Conservation (phyloP, 1,284 basidiomycete genomes). For the Anthracocystis setariae region DNA sequence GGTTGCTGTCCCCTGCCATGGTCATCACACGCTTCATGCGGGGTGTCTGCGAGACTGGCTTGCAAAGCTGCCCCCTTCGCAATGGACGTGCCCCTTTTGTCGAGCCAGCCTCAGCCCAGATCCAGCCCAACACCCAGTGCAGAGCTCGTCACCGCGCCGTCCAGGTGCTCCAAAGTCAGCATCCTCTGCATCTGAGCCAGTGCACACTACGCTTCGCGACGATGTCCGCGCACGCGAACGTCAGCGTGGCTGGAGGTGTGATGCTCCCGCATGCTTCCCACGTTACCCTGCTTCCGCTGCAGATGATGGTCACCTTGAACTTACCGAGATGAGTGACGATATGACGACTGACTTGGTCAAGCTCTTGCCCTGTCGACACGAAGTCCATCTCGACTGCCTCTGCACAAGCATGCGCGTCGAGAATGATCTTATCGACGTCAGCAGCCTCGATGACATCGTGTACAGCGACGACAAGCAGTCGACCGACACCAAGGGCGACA, state of each 20-base stretch:
- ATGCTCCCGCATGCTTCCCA: constrained; percentile 60
- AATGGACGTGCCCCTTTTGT: constrained; percentile 66
- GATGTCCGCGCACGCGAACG: constrained; percentile 55
- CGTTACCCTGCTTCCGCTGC: constrained; percentile 36
- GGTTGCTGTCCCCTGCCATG: constrained; percentile 61
- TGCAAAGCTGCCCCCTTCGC: constrained; percentile 47
- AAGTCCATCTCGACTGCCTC: constrained; percentile 63
- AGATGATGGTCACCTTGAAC: constrained; percentile 31
- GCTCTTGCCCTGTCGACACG: constrained; percentile 60
- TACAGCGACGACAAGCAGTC: not conserved
- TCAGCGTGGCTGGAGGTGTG: constrained; percentile 55
- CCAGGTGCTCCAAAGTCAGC: constrained; percentile 8
- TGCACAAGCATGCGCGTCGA: constrained; percentile 59
- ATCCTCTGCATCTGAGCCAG: not conserved
- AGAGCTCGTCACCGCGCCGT: not conserved
- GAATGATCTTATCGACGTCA: constrained; percentile 9
- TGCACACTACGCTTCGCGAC: constrained; percentile 47
- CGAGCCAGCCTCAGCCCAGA: constrained; percentile 38
- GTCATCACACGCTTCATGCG: constrained; percentile 62
- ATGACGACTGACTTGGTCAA: constrained; percentile 45
- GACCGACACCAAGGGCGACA: constrained; percentile 3
- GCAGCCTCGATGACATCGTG: constrained; percentile 18
- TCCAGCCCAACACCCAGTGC: not conserved
- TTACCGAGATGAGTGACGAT: constrained; percentile 23
- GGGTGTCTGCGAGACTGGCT: constrained; percentile 61